Base-by-base conservation (phyloP, 208 protist species). In the Crithidia acanthocephali region DNA sequence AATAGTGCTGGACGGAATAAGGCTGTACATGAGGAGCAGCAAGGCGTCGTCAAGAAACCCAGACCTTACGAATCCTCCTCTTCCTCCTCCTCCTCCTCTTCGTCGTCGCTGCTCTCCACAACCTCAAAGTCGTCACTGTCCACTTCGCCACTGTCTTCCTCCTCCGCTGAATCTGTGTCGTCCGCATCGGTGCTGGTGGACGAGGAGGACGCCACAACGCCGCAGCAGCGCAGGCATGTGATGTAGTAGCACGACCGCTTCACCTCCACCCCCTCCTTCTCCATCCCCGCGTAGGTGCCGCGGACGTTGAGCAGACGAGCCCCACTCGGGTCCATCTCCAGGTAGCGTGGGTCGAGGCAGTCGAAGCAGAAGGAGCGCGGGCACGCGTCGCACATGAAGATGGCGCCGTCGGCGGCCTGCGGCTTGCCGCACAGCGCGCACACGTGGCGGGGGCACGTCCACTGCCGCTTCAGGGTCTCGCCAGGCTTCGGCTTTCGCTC, bases 381-480 rank as follows among this genome's bases (percentile, higher is more conserved):
- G 72, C 92, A 97, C 57, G 74, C 72, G 23, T 67, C 77, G 67
- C 92, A 97, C 88, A 95, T 85, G 60, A 97, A 97, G 50, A 95
- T 81, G 40, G 90, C 89, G 3, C 90, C 89, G 44, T 95, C 92
- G 10, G 78, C 78, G 0, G 44, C 45, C 51, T 90, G 77, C 56
- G 67, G 47, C 72, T 93, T 94, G 25, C 79, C 85, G 61, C 92
- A 97, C 33, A 62, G 30, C 45, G 20, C 22, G 65, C 92, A 97
- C 37, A 42, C 66, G 60, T 97, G 92, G 2, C 92, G 81, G 13
- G 87, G 84, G 60, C 92, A 97, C 23, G 76, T 82, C 89, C 89
- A 97, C 27, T 73, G 57, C 23, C 84, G 88, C 30, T 68, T 78
- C 25, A 80, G 66, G 51, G 50, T 23, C 40, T 79, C 75, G 10